A percentile compares a stretch with the other conserved stretches of the same genome.
Evolutionary conservation across 2,329 filamentous ascomycete species (phyloP).

Genomic region (Escovopsis sp.): DNA sequence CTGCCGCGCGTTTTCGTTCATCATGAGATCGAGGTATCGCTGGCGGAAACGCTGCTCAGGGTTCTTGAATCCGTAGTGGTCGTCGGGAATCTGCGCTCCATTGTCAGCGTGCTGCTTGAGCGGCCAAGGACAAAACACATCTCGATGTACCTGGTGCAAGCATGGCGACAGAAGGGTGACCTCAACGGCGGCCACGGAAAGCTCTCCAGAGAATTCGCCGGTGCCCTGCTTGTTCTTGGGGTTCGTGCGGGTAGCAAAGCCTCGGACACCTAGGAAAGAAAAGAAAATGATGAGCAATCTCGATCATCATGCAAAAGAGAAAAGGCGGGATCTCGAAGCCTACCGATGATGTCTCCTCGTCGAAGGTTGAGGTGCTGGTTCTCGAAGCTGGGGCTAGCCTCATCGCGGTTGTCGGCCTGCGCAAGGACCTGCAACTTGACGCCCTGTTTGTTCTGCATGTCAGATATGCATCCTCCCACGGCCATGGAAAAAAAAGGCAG

Average conservation of each 20-base stretch:
- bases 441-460: conserved; percentile 23
- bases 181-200: conserved; percentile 85
- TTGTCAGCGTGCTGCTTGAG: conserved; percentile 1
- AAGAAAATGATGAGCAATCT: no score
- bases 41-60: conserved; percentile 86
- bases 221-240: conserved; percentile 79
- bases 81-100: conserved; percentile 44
- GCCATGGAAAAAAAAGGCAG: background rate
- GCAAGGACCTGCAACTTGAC: conserved; percentile 81
- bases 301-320: no score
- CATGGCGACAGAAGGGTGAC: conserved; percentile 79
- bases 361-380: conserved; percentile 81
- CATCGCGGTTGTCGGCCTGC: conserved; percentile 63
- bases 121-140: conserved; percentile 12
- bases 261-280: conserved; percentile 11
- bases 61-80: conserved; percentile 92
- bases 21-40: conserved; percentile 89
- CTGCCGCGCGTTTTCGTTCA: conserved; percentile 78
- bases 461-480: background rate
- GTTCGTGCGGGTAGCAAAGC: conserved; percentile 45
- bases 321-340: background rate
- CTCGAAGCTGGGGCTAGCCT: conserved; percentile 55
- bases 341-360: conserved; percentile 81
- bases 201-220: conserved; percentile 54
- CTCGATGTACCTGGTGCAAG: conserved; percentile 41